Base-by-base conservation (phyloP, 208 protist species). In the Wallacemonas sp. region DNA sequence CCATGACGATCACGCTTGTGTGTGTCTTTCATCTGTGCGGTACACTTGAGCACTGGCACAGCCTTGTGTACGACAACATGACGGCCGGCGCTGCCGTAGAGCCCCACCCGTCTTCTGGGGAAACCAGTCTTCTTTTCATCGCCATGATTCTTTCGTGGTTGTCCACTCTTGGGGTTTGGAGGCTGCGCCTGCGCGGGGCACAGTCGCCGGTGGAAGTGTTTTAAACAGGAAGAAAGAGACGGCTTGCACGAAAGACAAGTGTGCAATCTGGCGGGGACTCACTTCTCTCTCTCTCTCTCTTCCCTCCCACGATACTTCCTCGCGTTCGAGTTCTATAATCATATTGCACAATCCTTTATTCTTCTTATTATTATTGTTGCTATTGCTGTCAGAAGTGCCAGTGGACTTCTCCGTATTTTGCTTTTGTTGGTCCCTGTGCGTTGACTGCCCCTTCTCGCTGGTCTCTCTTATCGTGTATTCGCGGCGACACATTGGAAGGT, bases 1-100 rank as follows among this genome's bases (percentile, higher is more conserved):
- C 24, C 47, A 17, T 55, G 24, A 19, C 33, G 24, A 26, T 26
- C 8, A 19, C 33, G 11, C 47, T 55, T 19, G 26, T 55, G 24
- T 26, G 11, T 12, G 26, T 55, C 0, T 55, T 55, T 33, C 47
- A 55, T 42, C 24, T 55, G 11, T 34, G 24, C 21, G 47, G 47
- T n/a, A 55, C 47, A 19, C n/a, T 55, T 4, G 47, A 55, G 1
- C 47, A 55, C 26, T 55, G 47, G 47, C 47, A n/a, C 26, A 15
- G 19, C 33, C 47, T 55, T 0, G 26, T 26, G 24, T 19, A 27
- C 26, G 1, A 0, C 0, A 0, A 9, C 47, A 55, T 27, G 24
- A 9, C 47, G 3, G 47, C 47, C 19, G 47, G 24, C 19, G 47
- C 47, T 19, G n/a, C 19, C 12, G 14, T 55, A 5, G 21, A 14